Evolutionary conservation across 768 basidiomycete genomes (phyloP), one percentile per base, ranked within the genome.

Genomic region (Tubosaeta brunneosetosa): DNA sequence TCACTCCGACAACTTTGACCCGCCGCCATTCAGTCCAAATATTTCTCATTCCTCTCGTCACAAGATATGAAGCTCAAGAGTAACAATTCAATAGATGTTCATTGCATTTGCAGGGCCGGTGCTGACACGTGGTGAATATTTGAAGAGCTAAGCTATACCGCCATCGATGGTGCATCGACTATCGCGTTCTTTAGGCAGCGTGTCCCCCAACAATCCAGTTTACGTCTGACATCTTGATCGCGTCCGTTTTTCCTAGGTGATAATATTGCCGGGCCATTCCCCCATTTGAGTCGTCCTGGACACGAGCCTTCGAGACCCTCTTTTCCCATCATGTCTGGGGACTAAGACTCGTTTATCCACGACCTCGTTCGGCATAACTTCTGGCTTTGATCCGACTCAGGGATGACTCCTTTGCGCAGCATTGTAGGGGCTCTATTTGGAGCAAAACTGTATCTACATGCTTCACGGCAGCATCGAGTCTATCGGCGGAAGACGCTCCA

Each of bases 351-450:
- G 50, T 51, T 44, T 53, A 44, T 51, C 29, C 49, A 42, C 33
- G 17, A 41, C 44, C 52, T 51, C 48, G 42, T 26, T 55, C 47
- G 52, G 52, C 49, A 37, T 56, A 27, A 22, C 42, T 50, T 57
- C 42, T 52, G 44, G 37, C 26, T 59, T 62, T 64, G 64, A 67
- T 65, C 64, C 65, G 64, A 51, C 34, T 61, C 56, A 65, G 62
- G 55, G 62, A 64, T 49, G 25, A 43, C 56, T 55, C 40, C 44
- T 57, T 51, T 46, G 53, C 45, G 38, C 51, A 51, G 47, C 49
- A 49, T 44, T 56, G 53, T 43, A 48, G 53, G 42, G 26, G 41
- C 44, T 25, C 47, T 53, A 34, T 44, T 47, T 36, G 19, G 37
- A 17, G 46, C 57, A 47, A 54, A 47, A 50, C 38, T 29, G n/a